phyloP scores from a whole-genome alignment of 768 basidiomycete genomes.

The Suillus alpinus region DNA sequence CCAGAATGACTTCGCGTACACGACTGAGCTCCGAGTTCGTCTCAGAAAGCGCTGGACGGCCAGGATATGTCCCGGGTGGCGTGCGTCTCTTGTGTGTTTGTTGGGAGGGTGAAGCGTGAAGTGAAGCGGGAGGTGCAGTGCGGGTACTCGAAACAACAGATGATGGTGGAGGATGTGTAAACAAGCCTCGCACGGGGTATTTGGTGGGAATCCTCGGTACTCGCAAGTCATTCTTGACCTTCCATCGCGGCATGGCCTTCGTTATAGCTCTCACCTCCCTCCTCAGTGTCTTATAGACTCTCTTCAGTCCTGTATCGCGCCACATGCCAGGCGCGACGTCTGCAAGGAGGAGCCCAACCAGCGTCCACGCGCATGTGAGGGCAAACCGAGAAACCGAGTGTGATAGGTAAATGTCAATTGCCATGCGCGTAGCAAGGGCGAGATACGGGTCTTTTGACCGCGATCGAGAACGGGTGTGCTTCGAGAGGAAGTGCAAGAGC shows the following conservation, averaged over 20 bases:
- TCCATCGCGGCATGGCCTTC: constrained; percentile 29
- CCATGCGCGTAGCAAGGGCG: constrained; percentile 64
- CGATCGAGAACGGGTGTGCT: constrained; percentile 42
- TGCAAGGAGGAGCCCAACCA: too few species aligned
- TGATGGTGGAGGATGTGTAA: constrained; percentile 13
- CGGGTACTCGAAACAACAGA: constrained; percentile 17
- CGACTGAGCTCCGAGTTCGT: constrained; percentile 26
- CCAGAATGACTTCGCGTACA: constrained; percentile 13
- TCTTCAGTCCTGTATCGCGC: constrained; percentile 39
- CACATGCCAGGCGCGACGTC: constrained; percentile 46
- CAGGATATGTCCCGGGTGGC: constrained; percentile 29
- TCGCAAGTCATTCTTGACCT: constrained; percentile 27
- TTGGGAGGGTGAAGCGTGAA: too few species aligned
- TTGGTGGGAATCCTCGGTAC: not conserved
- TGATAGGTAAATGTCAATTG: constrained; percentile 68
- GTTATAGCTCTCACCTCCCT: constrained; percentile 31
- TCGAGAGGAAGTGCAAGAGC: constrained; percentile 67
- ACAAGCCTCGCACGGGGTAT: not conserved
- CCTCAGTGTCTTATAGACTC: constrained; percentile 35
- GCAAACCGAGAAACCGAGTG: constrained; percentile 46
- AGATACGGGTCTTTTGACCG: constrained; percentile 66
- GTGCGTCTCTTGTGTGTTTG: constrained; percentile 25
- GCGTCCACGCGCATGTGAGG: constrained; percentile 49
- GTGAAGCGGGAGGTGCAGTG: constrained; percentile 20
- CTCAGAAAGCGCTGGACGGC: constrained; percentile 30